Percentiles rank a stretch among this genome's conserved stretches.
phyloP scores from a whole-genome alignment of 2,329 filamentous ascomycete species.

The Verticillium albo-atrum region DNA sequence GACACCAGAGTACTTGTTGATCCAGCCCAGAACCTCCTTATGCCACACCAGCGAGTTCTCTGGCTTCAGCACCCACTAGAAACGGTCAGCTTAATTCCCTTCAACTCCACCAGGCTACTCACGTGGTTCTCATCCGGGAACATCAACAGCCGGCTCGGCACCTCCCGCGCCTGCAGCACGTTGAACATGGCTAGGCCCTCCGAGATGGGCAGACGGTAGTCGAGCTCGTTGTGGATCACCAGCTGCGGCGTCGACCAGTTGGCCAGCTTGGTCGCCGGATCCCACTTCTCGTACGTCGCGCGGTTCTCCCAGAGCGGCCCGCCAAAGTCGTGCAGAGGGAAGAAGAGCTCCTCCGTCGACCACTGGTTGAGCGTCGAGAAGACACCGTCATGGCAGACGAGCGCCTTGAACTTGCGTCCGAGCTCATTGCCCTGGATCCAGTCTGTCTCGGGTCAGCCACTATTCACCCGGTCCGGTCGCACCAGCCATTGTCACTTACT shows the following conservation, averaged over 20 bases:
- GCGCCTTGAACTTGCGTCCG: conserved; percentile 78
- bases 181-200: conserved; percentile 87
- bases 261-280: conserved; percentile 57
- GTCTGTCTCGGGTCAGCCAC: conserved; percentile 36
- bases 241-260: conserved; percentile 86
- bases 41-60: conserved; percentile 94
- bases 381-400: conserved; percentile 85
- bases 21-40: conserved; percentile 75
- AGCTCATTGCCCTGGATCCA: conserved; percentile 89
- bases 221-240: conserved; percentile 80
- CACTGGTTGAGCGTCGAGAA: conserved; percentile 68
- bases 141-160: conserved; percentile 73
- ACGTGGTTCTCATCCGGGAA: conserved; percentile 72
- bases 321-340: conserved; percentile 63
- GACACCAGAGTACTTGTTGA: conserved; percentile 57
- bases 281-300: conserved; percentile 63
- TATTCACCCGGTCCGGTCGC: conserved; percentile 2
- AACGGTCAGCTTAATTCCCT: too few species aligned
- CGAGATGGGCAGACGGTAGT: conserved; percentile 81
- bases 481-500: conserved; percentile 36
- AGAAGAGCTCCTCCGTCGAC: conserved; percentile 65
- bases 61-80: conserved; percentile 77
- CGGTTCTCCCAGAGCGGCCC: conserved; percentile 59
- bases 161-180: conserved; percentile 68
- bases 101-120: too few species aligned